Evolutionary conservation across 179 eudicot genomes (phyloP), one percentile per base, ranked within the genome.

Genomic region (Silene coronaria): DNA sequence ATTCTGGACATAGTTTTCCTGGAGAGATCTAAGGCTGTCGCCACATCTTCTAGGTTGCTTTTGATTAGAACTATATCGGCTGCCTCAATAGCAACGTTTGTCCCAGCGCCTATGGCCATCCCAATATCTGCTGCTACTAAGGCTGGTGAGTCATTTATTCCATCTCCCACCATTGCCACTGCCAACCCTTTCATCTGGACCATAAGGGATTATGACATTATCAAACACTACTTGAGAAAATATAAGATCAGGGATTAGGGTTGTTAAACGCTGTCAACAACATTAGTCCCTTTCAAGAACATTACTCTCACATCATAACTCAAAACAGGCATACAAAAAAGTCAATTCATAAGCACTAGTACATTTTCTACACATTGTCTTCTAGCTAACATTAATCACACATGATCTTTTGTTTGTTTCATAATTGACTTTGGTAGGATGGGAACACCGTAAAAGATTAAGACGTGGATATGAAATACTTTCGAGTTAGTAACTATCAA

Each of bases 131-230:
- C 93, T 62, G 96, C 98, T 61, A 80, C 98, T 58, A 93, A 80
- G 45, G 97, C 98, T 5, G 97, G 98, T 7, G 98, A 91, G 83
- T 93, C 98, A 9, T 93, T 93, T 79, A 93, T 93, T 71, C 98
- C 97, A 6, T 93, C 98, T 81, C 98, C 98, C 36, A 93, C 96
- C 98, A 93, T 93, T 83, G 97, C 98, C 32, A 93, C 94, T 4
- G 80, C 83, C 67, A 76, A 59, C 11, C 97, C 97, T 84, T 87
- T 84, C 85, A 81, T 81, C 98, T 93, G 89, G 63, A 83, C 42
- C 60, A 42, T 57, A 27, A 19, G 24, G 60, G 57, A 74, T 32
- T 24, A 55, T 55, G 21, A 71, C 55, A 48, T 16, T 9, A 51
- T 51, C 63, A 71, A 70, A 67, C 19, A 34, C 46, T 32, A 36